Evolutionary conservation across 2,329 filamentous ascomycete species (phyloP).

Genomic region (Trichophyton rubrum): DNA sequence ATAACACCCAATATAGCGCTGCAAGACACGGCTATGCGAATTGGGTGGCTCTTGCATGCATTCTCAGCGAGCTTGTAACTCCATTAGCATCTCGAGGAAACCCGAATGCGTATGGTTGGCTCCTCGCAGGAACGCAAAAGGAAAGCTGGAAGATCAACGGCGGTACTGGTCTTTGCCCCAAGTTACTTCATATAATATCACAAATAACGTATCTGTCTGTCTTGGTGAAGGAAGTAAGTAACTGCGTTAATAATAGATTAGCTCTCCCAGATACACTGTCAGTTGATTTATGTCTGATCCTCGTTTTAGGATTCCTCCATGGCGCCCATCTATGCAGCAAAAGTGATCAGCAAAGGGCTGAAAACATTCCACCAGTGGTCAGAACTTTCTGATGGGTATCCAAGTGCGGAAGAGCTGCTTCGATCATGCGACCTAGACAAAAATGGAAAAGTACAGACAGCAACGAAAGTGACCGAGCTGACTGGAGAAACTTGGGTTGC

Average conservation of each 20-base stretch:
- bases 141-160: constrained; percentile 12
- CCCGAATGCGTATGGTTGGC: constrained; percentile 1
- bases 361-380: constrained; percentile 12
- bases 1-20: background rate
- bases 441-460: constrained; percentile 6
- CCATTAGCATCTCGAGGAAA: background rate
- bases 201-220: constrained; percentile 10
- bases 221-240: background rate
- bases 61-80: background rate
- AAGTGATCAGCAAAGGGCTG: constrained; percentile 6
- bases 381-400: constrained; percentile 9
- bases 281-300: background rate
- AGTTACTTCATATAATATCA: constrained; percentile 13
- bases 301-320: background rate
- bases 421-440: constrained; percentile 11
- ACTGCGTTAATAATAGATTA: background rate
- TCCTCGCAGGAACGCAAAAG: constrained; percentile 7
- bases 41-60: constrained; percentile 2
- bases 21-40: background rate
- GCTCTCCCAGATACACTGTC: background rate
- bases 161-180: constrained; percentile 9
- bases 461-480: constrained; percentile 10
- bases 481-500: constrained; percentile 11
- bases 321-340: constrained; percentile 2
- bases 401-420: constrained; percentile 6